A percentile compares a stretch with the other conserved stretches of the same genome.
Evolutionary conservation across 345 rosid species (phyloP).

Genomic region (Euphorbia pulcherrima): DNA sequence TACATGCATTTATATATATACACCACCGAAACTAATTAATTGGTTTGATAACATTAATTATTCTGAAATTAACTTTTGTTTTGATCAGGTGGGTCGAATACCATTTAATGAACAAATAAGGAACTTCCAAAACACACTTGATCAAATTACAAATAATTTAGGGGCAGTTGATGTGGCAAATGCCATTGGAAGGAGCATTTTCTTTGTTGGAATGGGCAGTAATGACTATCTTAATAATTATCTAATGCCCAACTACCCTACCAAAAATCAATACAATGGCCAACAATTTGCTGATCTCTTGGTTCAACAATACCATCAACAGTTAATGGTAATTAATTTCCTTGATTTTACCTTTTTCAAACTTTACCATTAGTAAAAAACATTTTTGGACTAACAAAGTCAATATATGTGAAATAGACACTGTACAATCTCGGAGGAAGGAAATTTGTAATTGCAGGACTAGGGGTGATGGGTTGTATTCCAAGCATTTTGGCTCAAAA

Average conservation of each 20-base stretch:
- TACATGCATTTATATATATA: neutral
- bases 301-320: conserved; percentile 59
- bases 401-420: neutral
- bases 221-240: conserved; percentile 93
- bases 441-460: conserved; percentile 71
- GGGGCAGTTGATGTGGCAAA: conserved; percentile 52
- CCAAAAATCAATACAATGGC: conserved; percentile 58
- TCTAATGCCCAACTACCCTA: conserved; percentile 89
- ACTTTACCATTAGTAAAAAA: neutral
- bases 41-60: neutral
- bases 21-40: neutral
- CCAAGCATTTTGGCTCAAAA: conserved; percentile 90
- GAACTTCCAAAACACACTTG: conserved; percentile 70
- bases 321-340: conserved; percentile 51
- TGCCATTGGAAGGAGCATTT: conserved; percentile 53
- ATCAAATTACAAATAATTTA: conserved; percentile 55
- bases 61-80: neutral
- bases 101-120: conserved; percentile 77
- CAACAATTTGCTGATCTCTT: conserved; percentile 71
- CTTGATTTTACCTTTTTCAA: neutral
- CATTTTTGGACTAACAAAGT: too few species aligned
- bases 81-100: conserved; percentile 73
- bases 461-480: conserved; percentile 93
- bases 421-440: conserved; percentile 83
- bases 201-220: conserved; percentile 95